Evolutionary conservation across 257 asterid species (phyloP).

Genomic region (Orobanche coerulescens): DNA sequence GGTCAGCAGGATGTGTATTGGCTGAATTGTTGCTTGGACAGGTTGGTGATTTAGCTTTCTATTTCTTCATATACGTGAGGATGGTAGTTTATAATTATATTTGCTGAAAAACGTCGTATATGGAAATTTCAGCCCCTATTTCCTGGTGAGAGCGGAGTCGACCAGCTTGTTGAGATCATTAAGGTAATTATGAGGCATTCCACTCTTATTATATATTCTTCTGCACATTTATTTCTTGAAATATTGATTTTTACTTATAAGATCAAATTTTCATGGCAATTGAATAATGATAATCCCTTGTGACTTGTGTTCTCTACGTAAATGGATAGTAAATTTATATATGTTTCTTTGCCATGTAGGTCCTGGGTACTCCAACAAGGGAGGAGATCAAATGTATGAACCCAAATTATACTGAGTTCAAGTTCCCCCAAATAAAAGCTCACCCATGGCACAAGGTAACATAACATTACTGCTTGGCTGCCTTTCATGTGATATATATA

Average conservation of each 20-base stretch:
- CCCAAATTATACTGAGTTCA: slow-evolving; percentile 69
- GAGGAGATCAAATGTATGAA: slow-evolving; percentile 81
- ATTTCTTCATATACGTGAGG: not conserved
- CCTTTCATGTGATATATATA: not conserved
- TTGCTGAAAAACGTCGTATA: slow-evolving; percentile 13
- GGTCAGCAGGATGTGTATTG: slow-evolving; percentile 59
- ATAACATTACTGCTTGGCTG: not conserved
- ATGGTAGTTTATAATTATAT: not conserved
- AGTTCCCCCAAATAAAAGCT: slow-evolving; percentile 65
- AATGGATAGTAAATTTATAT: too few relatives aligned
- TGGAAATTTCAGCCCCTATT: slow-evolving; percentile 45
- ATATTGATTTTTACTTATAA: not conserved
- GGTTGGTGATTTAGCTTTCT: slow-evolving; percentile 26
- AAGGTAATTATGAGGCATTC: slow-evolving; percentile 31
- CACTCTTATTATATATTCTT: not conserved
- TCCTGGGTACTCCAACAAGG: slow-evolving; percentile 71
- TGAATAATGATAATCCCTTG: not conserved
- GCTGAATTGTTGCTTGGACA: slow-evolving; percentile 53
- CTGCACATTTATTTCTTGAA: not conserved
- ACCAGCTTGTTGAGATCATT: slow-evolving; percentile 53
- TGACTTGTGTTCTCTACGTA: not conserved
- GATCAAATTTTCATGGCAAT: not conserved
- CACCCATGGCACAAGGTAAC: slow-evolving; percentile 81
- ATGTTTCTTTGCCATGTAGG: slow-evolving; percentile 34
- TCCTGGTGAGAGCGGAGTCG: slow-evolving; percentile 61